Evolutionary conservation across 768 basidiomycete species (phyloP).

Genomic region (Suillus luteus): DNA sequence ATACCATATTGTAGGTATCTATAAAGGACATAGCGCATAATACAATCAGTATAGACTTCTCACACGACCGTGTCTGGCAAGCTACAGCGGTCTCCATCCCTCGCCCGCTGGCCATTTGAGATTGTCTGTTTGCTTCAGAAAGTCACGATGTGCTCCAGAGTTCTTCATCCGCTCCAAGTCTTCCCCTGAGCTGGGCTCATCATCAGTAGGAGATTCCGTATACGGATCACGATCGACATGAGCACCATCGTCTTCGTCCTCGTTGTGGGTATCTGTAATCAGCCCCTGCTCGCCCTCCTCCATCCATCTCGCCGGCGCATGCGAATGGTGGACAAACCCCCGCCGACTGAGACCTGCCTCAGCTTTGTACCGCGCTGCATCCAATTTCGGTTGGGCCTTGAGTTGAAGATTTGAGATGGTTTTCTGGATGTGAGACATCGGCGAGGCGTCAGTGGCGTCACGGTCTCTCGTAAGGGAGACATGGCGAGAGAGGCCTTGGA

Average conservation of each 20-base stretch:
- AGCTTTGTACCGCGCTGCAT: conserved; percentile 69
- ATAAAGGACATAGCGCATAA: background rate
- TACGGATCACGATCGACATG: conserved; percentile 23
- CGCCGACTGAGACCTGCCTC: conserved; percentile 66
- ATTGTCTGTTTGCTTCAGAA: conserved; percentile 41
- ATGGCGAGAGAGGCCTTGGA: conserved; percentile 39
- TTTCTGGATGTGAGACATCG: conserved; percentile 44
- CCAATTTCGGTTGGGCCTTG: conserved; percentile 52
- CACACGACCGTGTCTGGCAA: background rate
- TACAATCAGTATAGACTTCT: background rate
- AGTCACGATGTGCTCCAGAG: conserved; percentile 15
- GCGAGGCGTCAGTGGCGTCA: conserved; percentile 30
- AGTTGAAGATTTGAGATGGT: conserved; percentile 43
- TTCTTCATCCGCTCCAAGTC: conserved; percentile 15
- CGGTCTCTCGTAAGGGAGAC: conserved; percentile 37
- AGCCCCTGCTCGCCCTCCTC: conserved; percentile 41
- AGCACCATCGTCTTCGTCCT: conserved; percentile 19
- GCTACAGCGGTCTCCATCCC: conserved; percentile 50
- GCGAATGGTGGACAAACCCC: conserved; percentile 52
- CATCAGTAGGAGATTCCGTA: conserved; percentile 27
- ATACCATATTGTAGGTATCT: conserved; percentile 6
- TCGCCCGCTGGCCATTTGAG: conserved; percentile 64
- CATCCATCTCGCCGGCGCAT: conserved; percentile 26
- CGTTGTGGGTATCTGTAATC: conserved; percentile 40
- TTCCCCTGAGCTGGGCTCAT: conserved; percentile 27